Conservation (phyloP, 495 filamentous ascomycete species). For the Neurospora discreta region DNA sequence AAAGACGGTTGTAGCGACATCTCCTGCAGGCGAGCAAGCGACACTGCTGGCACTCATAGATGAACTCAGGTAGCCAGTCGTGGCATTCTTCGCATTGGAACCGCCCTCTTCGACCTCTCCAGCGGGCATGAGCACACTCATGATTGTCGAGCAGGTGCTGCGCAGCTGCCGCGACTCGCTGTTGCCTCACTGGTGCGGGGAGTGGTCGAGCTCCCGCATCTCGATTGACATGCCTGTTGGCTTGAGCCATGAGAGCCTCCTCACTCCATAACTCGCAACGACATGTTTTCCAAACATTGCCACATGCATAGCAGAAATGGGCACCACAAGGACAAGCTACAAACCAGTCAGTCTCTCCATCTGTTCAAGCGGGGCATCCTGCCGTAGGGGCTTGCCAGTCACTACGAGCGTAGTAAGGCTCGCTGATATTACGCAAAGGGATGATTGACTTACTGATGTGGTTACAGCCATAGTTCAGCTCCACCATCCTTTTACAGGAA, state of each 20-base stretch:
- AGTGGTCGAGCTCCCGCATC: not conserved
- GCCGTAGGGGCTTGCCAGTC: no score
- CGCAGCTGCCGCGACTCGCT: not conserved
- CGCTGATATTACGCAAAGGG: not conserved
- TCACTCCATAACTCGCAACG: conserved; percentile 32
- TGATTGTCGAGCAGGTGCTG: conserved; percentile 7
- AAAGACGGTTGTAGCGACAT: conserved; percentile 14
- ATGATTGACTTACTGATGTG: conserved; percentile 30
- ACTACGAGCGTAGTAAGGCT: no score
- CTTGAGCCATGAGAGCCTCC: conserved; percentile 18
- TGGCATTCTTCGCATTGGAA: conserved; percentile 12
- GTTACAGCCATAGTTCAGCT: conserved; percentile 35
- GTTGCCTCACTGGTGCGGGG: not conserved
- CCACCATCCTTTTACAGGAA: conserved; percentile 27
- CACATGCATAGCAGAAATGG: conserved; percentile 51
- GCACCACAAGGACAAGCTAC: conserved; percentile 37
- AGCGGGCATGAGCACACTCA: conserved; percentile 12
- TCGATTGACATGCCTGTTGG: conserved; percentile 24
- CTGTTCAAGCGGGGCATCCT: no score
- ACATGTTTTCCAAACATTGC: conserved; percentile 39
- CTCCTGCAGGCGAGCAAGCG: conserved; percentile 7
- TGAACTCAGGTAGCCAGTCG: conserved; percentile 6
- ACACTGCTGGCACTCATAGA: conserved; percentile 18
- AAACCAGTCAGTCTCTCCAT: not conserved
- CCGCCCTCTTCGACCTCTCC: conserved; percentile 2